These are phyloP conservation scores for Blastobotrys chiropterorum DNA, from an alignment of 805 yeast genomes.

Conservation along the genomic window DNA sequence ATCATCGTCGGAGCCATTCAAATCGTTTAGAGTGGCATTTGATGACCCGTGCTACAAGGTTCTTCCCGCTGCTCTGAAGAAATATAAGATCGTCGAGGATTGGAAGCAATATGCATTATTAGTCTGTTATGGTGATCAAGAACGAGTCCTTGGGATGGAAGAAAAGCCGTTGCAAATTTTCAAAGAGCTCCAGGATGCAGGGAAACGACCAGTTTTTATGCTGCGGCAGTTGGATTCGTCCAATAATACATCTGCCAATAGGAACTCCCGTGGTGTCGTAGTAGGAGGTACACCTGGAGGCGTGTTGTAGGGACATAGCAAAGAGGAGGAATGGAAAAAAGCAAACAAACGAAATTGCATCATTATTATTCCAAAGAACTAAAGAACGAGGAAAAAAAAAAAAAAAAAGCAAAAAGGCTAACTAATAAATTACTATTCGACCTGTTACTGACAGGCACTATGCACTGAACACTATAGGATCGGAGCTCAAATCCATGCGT, in stretches of 20 bases:
- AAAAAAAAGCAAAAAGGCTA: neutral
- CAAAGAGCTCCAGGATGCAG: constrained; percentile 77
- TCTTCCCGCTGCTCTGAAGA: constrained; percentile 78
- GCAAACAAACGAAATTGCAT: neutral
- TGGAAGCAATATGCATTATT: constrained; percentile 87
- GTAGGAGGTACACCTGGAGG: constrained; percentile 25
- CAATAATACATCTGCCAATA: constrained; percentile 5
- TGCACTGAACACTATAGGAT: too few relatives aligned
- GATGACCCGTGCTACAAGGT: constrained; percentile 90
- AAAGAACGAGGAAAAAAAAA: neutral
- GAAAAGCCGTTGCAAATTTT: constrained; percentile 86
- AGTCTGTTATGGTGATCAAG: constrained; percentile 86
- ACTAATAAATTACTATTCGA: neutral
- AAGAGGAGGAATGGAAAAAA: too few relatives aligned
- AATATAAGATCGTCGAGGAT: constrained; percentile 74
- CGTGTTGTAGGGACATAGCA: constrained; percentile 11
- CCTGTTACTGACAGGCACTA: too few relatives aligned
- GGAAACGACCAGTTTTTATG: constrained; percentile 89
- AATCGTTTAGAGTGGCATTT: constrained; percentile 75
- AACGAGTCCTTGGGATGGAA: constrained; percentile 70
- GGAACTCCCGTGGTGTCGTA: constrained; percentile 9
- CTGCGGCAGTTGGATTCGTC: constrained; percentile 56
- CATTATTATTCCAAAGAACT: neutral
- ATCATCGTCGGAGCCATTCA: constrained; percentile 55
- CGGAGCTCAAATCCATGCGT: too few relatives aligned